Conservation (phyloP, 176 grass and related monocot genomes). For the Dendrocalamus sinicus region DNA sequence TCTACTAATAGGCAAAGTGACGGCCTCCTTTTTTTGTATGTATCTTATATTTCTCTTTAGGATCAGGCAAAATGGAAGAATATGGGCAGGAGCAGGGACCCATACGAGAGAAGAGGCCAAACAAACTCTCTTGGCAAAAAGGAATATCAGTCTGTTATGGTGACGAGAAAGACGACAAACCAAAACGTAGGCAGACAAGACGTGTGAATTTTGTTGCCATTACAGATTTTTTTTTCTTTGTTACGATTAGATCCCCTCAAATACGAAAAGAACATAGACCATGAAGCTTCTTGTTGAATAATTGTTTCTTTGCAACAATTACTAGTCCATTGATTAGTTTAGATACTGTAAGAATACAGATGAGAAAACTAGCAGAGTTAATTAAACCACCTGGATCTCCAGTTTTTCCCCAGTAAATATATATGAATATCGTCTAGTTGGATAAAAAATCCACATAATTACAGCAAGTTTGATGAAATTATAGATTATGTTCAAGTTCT, state of each 20-base stretch:
- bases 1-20: constrained; percentile 56
- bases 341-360: neutral
- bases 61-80: constrained; percentile 59
- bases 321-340: neutral
- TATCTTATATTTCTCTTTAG: constrained; percentile 46
- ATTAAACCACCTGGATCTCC: neutral
- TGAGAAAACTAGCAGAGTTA: too few species aligned
- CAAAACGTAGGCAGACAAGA: constrained; percentile 57
- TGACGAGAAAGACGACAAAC: constrained; percentile 51
- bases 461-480: neutral
- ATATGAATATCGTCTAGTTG: neutral
- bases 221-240: constrained; percentile 39
- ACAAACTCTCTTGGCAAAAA: constrained; percentile 54
- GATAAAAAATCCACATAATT: neutral
- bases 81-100: constrained; percentile 43
- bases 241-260: constrained; percentile 11
- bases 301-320: neutral
- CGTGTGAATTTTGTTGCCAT: constrained; percentile 75
- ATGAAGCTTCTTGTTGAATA: neutral
- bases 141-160: constrained; percentile 88
- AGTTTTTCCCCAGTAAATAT: neutral
- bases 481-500: neutral
- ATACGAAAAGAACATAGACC: neutral
- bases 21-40: constrained; percentile 52
- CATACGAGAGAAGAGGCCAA: constrained; percentile 59